These are phyloP conservation scores for Puccinia novopanici DNA, from an alignment of 1,284 basidiomycete species.

Conservation along the genomic window DNA sequence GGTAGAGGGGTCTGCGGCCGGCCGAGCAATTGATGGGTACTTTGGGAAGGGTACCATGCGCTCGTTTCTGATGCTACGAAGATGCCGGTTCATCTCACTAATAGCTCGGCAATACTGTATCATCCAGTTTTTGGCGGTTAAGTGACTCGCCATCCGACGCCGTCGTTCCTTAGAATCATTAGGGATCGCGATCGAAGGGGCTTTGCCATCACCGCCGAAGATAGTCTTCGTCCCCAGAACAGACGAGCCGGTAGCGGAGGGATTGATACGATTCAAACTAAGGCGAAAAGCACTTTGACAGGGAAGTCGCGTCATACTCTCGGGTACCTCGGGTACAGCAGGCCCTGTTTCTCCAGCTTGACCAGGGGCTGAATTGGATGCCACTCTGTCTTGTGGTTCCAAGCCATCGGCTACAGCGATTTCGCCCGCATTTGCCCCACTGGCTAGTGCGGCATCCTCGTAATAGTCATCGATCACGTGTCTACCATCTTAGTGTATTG, in stretches of 20 bases:
- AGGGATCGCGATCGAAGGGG: slow-evolving; percentile 78
- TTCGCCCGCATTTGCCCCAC: slow-evolving; percentile 71
- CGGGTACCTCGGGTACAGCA: slow-evolving; percentile 49
- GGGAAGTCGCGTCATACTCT: slow-evolving; percentile 19
- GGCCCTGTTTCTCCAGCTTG: slow-evolving; percentile 47
- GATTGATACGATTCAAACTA: slow-evolving; percentile 30
- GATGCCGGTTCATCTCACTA: slow-evolving; percentile 48
- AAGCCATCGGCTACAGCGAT: slow-evolving; percentile 62
- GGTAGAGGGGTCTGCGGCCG: background rate
- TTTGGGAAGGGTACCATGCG: slow-evolving; percentile 36
- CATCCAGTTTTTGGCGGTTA: slow-evolving; percentile 88
- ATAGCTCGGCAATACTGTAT: slow-evolving; percentile 65
- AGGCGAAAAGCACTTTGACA: slow-evolving; percentile 42
- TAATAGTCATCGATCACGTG: slow-evolving; percentile 95
- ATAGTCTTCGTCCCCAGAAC: slow-evolving; percentile 73
- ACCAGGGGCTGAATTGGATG: slow-evolving; percentile 8
- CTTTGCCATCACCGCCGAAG: slow-evolving; percentile 76
- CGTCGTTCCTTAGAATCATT: slow-evolving; percentile 69
- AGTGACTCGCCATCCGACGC: slow-evolving; percentile 56
- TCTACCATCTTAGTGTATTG: slow-evolving; percentile 69
- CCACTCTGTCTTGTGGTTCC: slow-evolving; percentile 53
- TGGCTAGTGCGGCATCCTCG: slow-evolving; percentile 74
- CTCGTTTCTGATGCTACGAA: slow-evolving; percentile 34
- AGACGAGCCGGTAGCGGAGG: slow-evolving; percentile 59
- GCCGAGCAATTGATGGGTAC: slow-evolving; percentile 13